Evolutionary conservation across 164 flowering plant genomes (phyloP), one percentile per base, ranked within the genome.

Genomic region (Aristolochia contorta): DNA sequence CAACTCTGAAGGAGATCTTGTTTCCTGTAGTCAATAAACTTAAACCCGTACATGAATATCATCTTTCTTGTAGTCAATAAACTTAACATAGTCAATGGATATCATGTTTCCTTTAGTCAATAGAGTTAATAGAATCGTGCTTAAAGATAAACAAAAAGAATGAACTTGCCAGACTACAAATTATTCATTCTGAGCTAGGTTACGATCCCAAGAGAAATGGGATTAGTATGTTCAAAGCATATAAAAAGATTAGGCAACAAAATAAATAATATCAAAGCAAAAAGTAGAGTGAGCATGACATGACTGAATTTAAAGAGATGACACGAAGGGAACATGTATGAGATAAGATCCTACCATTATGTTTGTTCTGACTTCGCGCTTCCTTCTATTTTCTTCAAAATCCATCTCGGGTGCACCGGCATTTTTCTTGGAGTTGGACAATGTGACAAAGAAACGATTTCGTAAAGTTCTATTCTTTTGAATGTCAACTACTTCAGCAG

Each of bases 1-100:
- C 79, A 92, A 64, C 53, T 92, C 94, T 47, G 96, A 89, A 10
- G 98, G 86, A 57, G 84, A 74, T 69, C 80, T 87, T 66, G 93
- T 83, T 60, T 82, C 89, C 98, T 92, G 73, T 20, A 37, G 62
- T 14, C 16, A 51, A n/a, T n/a, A n/a, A 51, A 20, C 22, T 27
- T 27, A 27, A 27, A 5, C 2, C 30, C 2, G 30, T 27, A 2
- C 2, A 27, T 27, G 30, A 27, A 27, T 5, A 27, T 27, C 5
- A 2, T 27, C 30, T 27, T 2, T 27, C 30, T 27, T 27, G 30
- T 27, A 27, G 5, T 27, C 30, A 27, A 27, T 27, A 27, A 27
- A 27, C 2, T 27, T 27, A 27, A 2, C 30, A 27, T n/a, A 37
- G 59, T 14, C 16, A 51, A 89, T 13, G 98, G 86, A 57, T 83